Evolutionary conservation across 1,284 basidiomycete species (phyloP).

Genomic region (Violaceomyces palustris): DNA sequence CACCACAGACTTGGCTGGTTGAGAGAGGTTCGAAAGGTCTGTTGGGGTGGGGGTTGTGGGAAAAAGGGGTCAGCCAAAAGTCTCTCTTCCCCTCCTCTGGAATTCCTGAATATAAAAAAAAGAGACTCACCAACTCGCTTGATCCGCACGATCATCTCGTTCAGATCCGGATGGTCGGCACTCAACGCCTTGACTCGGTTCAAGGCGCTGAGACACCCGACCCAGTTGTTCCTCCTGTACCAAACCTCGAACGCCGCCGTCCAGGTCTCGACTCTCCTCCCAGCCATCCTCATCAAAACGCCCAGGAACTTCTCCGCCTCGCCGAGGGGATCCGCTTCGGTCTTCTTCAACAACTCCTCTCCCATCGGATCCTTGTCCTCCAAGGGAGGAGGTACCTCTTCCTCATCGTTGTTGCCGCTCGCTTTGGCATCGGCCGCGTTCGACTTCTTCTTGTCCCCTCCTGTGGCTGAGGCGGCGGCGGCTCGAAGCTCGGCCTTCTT

Average conservation of each 20-base stretch:
- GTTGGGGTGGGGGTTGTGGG: conserved; percentile 61
- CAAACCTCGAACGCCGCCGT: conserved; percentile 74
- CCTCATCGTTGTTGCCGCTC: conserved; percentile 65
- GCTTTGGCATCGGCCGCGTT: conserved; percentile 16
- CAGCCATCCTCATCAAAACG: conserved; percentile 60
- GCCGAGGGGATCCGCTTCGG: conserved; percentile 60
- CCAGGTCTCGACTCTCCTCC: conserved; percentile 67
- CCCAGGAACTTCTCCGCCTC: conserved; percentile 69
- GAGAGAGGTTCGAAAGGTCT: conserved; percentile 50
- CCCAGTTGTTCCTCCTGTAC: conserved; percentile 68
- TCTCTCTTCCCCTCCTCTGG: too few relatives aligned
- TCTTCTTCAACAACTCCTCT: conserved; percentile 11
- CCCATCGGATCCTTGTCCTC: conserved; percentile 46
- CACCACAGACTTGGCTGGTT: not conserved
- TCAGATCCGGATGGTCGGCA: conserved; percentile 64
- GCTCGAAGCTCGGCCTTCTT: conserved; percentile 12
- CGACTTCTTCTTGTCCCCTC: conserved; percentile 13
- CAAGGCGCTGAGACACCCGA: conserved; percentile 73
- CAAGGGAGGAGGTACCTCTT: conserved; percentile 60
- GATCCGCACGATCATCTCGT: conserved; percentile 68
- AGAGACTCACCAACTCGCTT: conserved; percentile 65
- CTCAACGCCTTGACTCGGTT: conserved; percentile 61
- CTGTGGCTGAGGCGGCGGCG: conserved; percentile 15
- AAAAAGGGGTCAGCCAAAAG: too few relatives aligned
- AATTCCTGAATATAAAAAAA: too few relatives aligned